Base-by-base conservation (phyloP, 73 alveolate genomes). In the Tetrahymena thermophila region DNA sequence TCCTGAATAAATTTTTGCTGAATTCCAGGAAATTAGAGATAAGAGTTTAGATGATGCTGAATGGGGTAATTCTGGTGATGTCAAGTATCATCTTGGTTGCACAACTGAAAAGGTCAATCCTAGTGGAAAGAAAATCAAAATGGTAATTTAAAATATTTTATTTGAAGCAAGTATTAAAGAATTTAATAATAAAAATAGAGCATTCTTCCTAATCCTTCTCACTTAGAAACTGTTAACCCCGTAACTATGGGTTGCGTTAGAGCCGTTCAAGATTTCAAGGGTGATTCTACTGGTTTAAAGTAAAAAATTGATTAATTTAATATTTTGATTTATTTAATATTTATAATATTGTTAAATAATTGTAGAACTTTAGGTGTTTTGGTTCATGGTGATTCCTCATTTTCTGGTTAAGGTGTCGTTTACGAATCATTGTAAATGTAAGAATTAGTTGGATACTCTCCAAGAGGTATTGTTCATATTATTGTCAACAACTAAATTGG, bases 351-450 rank as follows among this genome's bases (percentile, higher is more conserved):
- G 3, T 40, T 40, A 40, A 40, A 40, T 40, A 7, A 40, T 71
- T 28, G 34, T n/a, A 93, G 94, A 94, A 97, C 94, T 50, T 89
- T 95, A 43, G 98, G 98, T 4, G 95, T 98, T 34, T 94, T 97
- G n/a, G 96, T 98, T 93, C 99, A 98, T 93, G 99, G 99, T 96
- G 99, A 98, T 93, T 99, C 99, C 31, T 98, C 99, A 31, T 96
- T 98, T 85, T 99, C 99, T 55, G 99, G 99, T n/a, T 98, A 98
- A 98, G 99, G 99, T 19, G 99, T 98, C 37, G 99, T 98, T 35
- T 98, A 98, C 93, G 99, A 98, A 96, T 96, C 99, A 16, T 94
- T 98, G 96, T 99, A 98, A 96, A 95, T 98, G 98, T 96, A 96
- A 58, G 98, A 98, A 40, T 97, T 98, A 55, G 93, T 85, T 50